Base-by-base conservation (phyloP, 768 basidiomycete species). In the Coprinellus micaceus region DNA sequence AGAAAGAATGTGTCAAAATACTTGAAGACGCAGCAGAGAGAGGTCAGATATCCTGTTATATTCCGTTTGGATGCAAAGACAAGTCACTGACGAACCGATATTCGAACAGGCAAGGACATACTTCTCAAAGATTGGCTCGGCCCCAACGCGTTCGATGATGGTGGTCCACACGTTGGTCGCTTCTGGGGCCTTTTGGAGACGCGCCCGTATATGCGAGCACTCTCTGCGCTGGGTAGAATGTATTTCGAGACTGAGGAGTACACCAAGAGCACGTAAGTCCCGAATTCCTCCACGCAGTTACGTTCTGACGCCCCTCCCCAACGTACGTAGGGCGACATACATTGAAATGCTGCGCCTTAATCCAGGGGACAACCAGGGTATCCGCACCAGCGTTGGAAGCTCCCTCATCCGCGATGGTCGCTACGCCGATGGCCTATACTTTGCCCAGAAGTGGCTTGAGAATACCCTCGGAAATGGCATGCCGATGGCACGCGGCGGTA, bases 271-370 rank as follows among this genome's bases (percentile, higher is more conserved):
- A 37, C 33, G 50, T 52, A 21, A 37, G 50, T 52, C 33, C 48
- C 22, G 26, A 2, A 13, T 52, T 45, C 22, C 9, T 37, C 36
- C 17, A 37, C n/a, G n/a, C n/a, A n/a, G n/a, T n/a, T n/a, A n/a
- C n/a, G n/a, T n/a, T n/a, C n/a, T n/a, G n/a, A n/a, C n/a, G n/a
- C n/a, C n/a, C n/a, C n/a, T n/a, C n/a, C n/a, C n/a, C n/a, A n/a
- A n/a, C 25, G 19, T 24, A 6, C 37, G 3, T 9, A 52, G 50
- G 36, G 22, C 19, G 28, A 17, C 29, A 17, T 25, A 52, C 19
- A 36, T 52, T 21, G 74, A 77, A 58, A 76, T 78, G 67, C 66
- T 80, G 24, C 72, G 76, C 5, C 69, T 78, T 11, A 76, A 76
- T 55, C 71, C 74, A 0, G 69, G 68, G 5, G 77, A 81, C 56